Conservation (phyloP, 1,284 basidiomycete genomes). For the Psilocybe mexicana region DNA sequence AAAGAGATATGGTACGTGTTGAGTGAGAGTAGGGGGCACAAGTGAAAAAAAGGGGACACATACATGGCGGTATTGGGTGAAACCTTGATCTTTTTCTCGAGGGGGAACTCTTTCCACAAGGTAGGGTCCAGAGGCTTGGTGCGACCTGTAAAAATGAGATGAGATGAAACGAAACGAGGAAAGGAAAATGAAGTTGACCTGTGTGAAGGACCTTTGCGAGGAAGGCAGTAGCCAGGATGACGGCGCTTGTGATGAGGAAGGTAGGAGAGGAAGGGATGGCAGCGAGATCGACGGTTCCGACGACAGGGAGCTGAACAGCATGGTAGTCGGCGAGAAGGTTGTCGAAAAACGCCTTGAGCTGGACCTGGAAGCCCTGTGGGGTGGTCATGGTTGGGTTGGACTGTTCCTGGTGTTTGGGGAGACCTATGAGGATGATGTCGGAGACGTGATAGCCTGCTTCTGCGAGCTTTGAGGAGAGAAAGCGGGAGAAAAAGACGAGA, state of each 20-base stretch:
- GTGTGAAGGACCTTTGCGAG: constrained; percentile 35
- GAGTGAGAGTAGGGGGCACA: constrained; percentile 9
- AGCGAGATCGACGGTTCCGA: constrained; percentile 39
- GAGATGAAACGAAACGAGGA: constrained; percentile 4
- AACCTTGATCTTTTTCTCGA: constrained; percentile 80
- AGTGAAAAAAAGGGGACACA: constrained; percentile 28
- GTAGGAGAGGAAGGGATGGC: constrained; percentile 44
- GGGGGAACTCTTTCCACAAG: constrained; percentile 81
- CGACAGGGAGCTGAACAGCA: constrained; percentile 29
- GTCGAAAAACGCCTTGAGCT: constrained; percentile 23
- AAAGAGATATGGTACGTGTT: constrained; percentile 5
- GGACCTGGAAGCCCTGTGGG: constrained; percentile 17
- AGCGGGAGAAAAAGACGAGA: constrained; percentile 46
- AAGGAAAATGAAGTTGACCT: constrained; percentile 19
- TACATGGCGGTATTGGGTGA: constrained; percentile 97
- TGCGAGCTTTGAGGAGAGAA: constrained; percentile 44
- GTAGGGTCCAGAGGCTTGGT: constrained; percentile 73
- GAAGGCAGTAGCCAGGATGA: constrained; percentile 37
- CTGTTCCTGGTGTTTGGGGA: constrained; percentile 36
- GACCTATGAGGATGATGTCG: constrained; percentile 64
- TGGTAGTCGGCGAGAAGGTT: constrained; percentile 26
- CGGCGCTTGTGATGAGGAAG: constrained; percentile 38
- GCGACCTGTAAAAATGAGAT: constrained; percentile 40
- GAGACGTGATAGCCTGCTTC: constrained; percentile 58
- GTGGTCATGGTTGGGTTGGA: constrained; percentile 17